Percentiles rank a stretch among this genome's conserved stretches.
These are phyloP conservation scores for Ciborinia camelliae DNA, from an alignment of 2,329 filamentous ascomycete species.

Conservation along the genomic window DNA sequence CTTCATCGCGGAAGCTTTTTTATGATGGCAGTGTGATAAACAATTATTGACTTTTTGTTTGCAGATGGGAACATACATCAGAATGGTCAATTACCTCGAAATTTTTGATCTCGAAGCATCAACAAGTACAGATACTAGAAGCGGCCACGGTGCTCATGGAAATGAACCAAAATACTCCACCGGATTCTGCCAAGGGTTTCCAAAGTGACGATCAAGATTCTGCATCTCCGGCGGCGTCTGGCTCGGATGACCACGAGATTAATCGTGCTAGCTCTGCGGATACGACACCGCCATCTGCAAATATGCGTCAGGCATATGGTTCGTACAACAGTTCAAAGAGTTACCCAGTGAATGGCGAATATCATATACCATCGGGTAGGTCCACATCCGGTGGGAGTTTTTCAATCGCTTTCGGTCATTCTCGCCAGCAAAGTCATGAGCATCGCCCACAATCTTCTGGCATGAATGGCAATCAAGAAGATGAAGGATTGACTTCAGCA, in stretches of 20 bases:
- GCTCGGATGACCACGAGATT: constrained; percentile 68
- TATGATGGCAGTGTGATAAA: constrained; percentile 34
- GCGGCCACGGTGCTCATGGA: constrained; percentile 92
- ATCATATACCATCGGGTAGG: constrained; percentile 66
- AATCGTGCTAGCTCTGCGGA: constrained; percentile 81
- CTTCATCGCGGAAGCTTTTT: constrained; percentile 42
- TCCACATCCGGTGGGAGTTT: constrained; percentile 47
- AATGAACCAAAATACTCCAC: constrained; percentile 72
- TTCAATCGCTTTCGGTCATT: constrained; percentile 45
- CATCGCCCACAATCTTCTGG: constrained; percentile 77
- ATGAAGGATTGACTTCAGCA: constrained; percentile 81
- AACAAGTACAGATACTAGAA: constrained; percentile 96
- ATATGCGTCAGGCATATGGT: constrained; percentile 49
- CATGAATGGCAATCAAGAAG: constrained; percentile 72
- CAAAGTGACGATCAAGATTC: constrained; percentile 77
- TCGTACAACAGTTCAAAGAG: constrained; percentile 51
- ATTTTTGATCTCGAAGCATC: constrained; percentile 97
- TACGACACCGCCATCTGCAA: constrained; percentile 81
- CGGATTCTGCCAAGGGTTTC: constrained; percentile 63
- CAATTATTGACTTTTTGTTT: constrained; percentile 38
- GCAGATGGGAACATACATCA: constrained; percentile 98
- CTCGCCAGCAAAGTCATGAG: constrained; percentile 72
- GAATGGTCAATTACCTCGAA: constrained; percentile 98
- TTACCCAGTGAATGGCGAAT: constrained; percentile 64
- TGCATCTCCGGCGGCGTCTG: constrained; percentile 75